A percentile compares a stretch with the other conserved stretches of the same genome.
phyloP scores from a whole-genome alignment of 352 stramenopile genomes.

The Phytophthora gonapodyides region DNA sequence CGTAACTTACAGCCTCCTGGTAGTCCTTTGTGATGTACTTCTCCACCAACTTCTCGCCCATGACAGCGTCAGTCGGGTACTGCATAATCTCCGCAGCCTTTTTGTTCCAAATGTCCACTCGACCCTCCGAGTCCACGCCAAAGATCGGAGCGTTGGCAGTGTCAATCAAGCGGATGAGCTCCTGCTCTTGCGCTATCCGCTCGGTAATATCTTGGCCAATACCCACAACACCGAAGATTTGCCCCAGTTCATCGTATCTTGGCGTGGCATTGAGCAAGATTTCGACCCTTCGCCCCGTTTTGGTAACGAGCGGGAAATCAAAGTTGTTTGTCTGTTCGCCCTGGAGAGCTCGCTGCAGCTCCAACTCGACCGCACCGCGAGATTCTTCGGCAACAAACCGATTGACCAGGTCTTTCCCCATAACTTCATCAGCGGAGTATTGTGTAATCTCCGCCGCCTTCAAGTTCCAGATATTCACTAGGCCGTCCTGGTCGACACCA shows the following conservation, averaged over 20 bases:
- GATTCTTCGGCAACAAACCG: no score
- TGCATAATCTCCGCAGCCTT: slow-evolving; percentile 45
- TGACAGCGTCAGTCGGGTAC: slow-evolving; percentile 45
- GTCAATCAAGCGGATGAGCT: slow-evolving; percentile 52
- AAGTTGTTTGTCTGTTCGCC: no score
- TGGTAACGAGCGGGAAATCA: no score
- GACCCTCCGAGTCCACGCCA: slow-evolving; percentile 46
- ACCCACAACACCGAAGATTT: slow-evolving; percentile 55
- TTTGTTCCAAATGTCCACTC: slow-evolving; percentile 56
- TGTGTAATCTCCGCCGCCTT: slow-evolving; percentile 38
- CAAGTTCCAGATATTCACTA: slow-evolving; percentile 73
- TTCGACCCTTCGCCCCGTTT: no score
- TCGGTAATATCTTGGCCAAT: slow-evolving; percentile 63
- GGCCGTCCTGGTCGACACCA: slow-evolving; percentile 60
- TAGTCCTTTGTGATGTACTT: slow-evolving; percentile 26
- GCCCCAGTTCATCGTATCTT: no score
- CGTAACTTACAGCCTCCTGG: slow-evolving; percentile 31
- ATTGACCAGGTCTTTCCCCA: no score
- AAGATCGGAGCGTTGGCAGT: slow-evolving; percentile 60
- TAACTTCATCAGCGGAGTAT: no score
- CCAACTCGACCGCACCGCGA: no score
- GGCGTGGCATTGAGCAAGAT: no score
- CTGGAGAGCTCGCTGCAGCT: no score
- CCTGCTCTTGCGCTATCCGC: slow-evolving; percentile 52
- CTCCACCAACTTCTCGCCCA: no score